These are phyloP conservation scores for Coemansia sp. DNA, from an alignment of 192 early-diverging fungal species.

Conservation along the genomic window DNA sequence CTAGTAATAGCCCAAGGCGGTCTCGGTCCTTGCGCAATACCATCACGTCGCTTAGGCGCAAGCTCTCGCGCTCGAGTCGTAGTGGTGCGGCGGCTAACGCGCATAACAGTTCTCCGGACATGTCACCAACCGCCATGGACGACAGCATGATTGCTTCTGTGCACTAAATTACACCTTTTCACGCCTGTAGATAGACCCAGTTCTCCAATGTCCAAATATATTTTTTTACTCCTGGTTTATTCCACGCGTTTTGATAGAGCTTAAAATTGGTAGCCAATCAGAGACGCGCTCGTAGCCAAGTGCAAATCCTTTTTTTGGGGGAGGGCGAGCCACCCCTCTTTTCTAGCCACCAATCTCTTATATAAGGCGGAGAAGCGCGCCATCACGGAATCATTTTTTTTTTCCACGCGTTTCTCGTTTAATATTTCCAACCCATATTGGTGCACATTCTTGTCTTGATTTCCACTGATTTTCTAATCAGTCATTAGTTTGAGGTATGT, in stretches of 20 bases:
- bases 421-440: conserved; percentile 1
- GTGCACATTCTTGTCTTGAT: background rate
- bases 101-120: conserved; percentile 23
- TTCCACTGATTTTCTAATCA: background rate
- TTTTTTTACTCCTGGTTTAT: background rate
- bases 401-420: background rate
- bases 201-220: background rate
- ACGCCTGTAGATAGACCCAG: background rate
- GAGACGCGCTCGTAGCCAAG: conserved; percentile 1
- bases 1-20: conserved; percentile 38
- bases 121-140: conserved; percentile 20
- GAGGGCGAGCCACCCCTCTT: background rate
- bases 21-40: conserved; percentile 54
- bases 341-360: background rate
- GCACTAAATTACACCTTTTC: conserved; percentile 11
- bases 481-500: background rate
- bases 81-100: conserved; percentile 20
- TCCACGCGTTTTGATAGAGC: background rate
- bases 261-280: conserved; percentile 3
- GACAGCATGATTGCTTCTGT: conserved; percentile 26
- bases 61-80: conserved; percentile 46
- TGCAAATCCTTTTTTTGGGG: background rate
- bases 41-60: conserved; percentile 51
- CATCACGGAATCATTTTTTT: conserved; percentile 4
- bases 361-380: background rate